Evolutionary conservation across 257 asterid genomes (phyloP).

Genomic region (Misopates orontium): DNA sequence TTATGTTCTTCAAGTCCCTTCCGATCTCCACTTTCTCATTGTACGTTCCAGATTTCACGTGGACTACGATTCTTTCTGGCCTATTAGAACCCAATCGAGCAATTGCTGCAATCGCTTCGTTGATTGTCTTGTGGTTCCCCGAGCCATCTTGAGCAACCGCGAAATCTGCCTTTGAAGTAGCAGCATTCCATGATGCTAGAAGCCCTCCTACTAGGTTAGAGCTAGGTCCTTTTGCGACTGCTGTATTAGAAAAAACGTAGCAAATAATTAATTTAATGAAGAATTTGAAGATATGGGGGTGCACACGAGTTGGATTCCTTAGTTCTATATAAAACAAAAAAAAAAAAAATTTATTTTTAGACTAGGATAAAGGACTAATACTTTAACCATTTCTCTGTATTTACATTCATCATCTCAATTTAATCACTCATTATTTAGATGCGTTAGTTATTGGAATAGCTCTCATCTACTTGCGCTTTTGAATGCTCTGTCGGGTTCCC

Average conservation of each 20-base stretch:
- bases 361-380: too few relatives aligned
- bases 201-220: constrained; percentile 29
- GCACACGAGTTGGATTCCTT: too few relatives aligned
- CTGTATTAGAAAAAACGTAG: neutral
- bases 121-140: constrained; percentile 58
- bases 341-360: too few relatives aligned
- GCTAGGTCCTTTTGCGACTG: constrained; percentile 24
- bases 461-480: too few relatives aligned
- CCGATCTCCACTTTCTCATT: constrained; percentile 51
- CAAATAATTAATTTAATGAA: neutral
- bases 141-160: constrained; percentile 82
- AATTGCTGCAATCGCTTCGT: constrained; percentile 51
- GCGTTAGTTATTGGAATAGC: too few relatives aligned
- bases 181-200: constrained; percentile 49
- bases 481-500: too few relatives aligned
- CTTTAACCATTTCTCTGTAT: neutral
- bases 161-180: constrained; percentile 46
- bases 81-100: constrained; percentile 34
- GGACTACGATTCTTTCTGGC: constrained; percentile 38
- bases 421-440: neutral
- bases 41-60: constrained; percentile 61
- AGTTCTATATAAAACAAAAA: too few relatives aligned
- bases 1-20: constrained; percentile 41
- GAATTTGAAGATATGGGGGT: neutral
- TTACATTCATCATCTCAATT: neutral